Base-by-base conservation (phyloP, 2,329 filamentous ascomycete genomes). In the Fusarium nisikadoi region DNA sequence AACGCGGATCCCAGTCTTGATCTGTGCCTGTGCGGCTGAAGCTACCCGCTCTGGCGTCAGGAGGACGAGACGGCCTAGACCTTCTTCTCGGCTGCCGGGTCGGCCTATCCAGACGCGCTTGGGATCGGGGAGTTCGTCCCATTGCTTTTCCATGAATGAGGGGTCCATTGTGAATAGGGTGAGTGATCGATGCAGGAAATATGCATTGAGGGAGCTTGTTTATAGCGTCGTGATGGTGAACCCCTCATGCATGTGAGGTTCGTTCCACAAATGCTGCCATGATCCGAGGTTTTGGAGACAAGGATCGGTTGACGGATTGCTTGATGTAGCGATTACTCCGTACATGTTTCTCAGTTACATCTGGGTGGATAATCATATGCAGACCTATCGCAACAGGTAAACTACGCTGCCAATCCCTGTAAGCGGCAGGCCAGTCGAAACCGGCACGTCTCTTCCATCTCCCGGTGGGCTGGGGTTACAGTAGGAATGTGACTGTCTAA, bases 21-120 rank as follows among this genome's bases (percentile, higher is more conserved):
- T 89, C 71, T 87, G 84, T 9, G 81, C 80, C 8, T 81, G 79
- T 5, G 88, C 87, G 1, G 86, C 74, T 9, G 53, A 83, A 27
- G 81, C 80, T 10, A 84, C 83, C 6, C 89, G 86, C 3, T 87
- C 82, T 3, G 87, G 84, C 0, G 87, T 89, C 31, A 90, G 82
- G 7, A 86, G 82, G 2, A 80, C 83, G 10, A 85, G 80, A 64
- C 86, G 84, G 27, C 87, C 87, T 2, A 88, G 78, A 8, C 87
- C 87, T 78, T 89, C 87, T 56, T 87, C 84, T 35, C 76, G 77
- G 13, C 83, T 85, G 10, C 82, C 83, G 0, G 86, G 83, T 13
- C 78, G 66, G 8, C 82, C 84, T 20, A 82, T 73, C 86, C 86
- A 88, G 38, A 87, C 84, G 35, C 82, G 83, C 31, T 80, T 83